Evolutionary conservation across 495 filamentous ascomycete species (phyloP).

Genomic region (Chaetomium fimeti): DNA sequence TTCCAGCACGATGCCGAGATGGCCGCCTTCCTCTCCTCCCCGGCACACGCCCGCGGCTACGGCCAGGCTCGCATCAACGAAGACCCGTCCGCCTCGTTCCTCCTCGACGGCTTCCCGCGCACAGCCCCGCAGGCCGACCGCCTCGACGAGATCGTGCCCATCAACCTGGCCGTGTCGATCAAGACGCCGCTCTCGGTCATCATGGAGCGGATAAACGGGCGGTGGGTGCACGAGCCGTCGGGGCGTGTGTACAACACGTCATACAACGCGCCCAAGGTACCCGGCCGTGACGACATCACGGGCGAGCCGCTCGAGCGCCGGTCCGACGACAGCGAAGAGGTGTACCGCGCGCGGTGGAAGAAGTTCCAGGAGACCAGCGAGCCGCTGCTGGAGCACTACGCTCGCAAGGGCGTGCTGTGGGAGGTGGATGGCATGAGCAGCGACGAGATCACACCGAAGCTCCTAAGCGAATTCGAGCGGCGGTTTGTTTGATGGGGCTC

Average conservation of each 20-base stretch:
- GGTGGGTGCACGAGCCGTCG: slow-evolving; percentile 91
- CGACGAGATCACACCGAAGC: slow-evolving; percentile 87
- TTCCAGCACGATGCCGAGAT: slow-evolving; percentile 36
- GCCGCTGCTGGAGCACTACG: slow-evolving; percentile 85
- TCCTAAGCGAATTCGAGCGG: slow-evolving; percentile 74
- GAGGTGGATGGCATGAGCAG: slow-evolving; percentile 82
- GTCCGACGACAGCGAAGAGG: slow-evolving; percentile 80
- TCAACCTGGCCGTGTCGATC: slow-evolving; percentile 82
- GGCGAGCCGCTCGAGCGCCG: slow-evolving; percentile 82
- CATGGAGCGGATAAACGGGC: slow-evolving; percentile 79
- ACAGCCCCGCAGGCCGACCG: slow-evolving; percentile 75
- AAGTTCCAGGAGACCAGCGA: slow-evolving; percentile 85
- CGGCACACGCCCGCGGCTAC: slow-evolving; percentile 37
- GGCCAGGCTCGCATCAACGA: slow-evolving; percentile 54
- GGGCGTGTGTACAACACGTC: slow-evolving; percentile 91
- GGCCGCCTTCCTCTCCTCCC: slow-evolving; percentile 42
- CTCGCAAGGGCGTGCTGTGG: slow-evolving; percentile 80
- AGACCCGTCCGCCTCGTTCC: slow-evolving; percentile 77
- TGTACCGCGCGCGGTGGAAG: slow-evolving; percentile 73
- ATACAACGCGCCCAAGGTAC: slow-evolving; percentile 79
- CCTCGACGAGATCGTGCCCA: slow-evolving; percentile 75
- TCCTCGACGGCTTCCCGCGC: slow-evolving; percentile 94
- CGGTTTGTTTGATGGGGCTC: slow-evolving; percentile 54
- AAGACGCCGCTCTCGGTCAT: slow-evolving; percentile 72
- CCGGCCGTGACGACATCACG: slow-evolving; percentile 85